Percentiles rank a stretch among this genome's conserved stretches.
phyloP scores from a whole-genome alignment of 768 basidiomycete genomes.

The Amanita fuliginea region DNA sequence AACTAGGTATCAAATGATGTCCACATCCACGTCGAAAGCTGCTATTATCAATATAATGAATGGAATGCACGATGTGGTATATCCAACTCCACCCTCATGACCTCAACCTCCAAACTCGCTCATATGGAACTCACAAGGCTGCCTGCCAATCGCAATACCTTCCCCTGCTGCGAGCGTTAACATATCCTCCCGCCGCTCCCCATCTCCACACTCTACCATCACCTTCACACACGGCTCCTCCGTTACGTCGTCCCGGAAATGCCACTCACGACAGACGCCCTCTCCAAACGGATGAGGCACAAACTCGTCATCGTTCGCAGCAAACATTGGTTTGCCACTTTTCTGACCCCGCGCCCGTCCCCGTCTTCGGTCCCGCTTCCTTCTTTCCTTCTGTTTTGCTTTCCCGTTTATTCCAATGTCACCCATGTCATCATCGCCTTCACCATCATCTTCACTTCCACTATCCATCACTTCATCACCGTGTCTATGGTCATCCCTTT shows the following conservation, averaged over 20 bases:
- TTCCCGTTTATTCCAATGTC: background rate
- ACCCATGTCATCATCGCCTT: background rate
- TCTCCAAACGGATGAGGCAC: constrained; percentile 60
- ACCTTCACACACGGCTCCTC: constrained; percentile 44
- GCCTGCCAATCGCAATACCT: constrained; percentile 48
- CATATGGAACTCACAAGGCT: constrained; percentile 54
- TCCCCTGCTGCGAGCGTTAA: constrained; percentile 26
- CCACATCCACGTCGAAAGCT: too few species aligned
- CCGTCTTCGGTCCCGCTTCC: constrained; percentile 3
- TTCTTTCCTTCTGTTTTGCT: background rate
- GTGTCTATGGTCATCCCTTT: background rate
- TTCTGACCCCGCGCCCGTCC: constrained; percentile 14
- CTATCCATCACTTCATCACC: background rate
- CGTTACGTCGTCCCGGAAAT: constrained; percentile 46
- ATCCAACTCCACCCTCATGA: background rate
- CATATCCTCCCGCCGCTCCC: constrained; percentile 17
- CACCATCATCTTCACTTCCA: background rate
- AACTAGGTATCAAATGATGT: too few species aligned
- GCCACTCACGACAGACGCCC: constrained; percentile 54
- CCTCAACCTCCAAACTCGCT: constrained; percentile 16
- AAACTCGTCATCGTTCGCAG: constrained; percentile 48
- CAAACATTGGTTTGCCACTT: constrained; percentile 10
- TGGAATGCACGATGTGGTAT: too few species aligned
- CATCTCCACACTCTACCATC: constrained; percentile 21
- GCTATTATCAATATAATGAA: background rate